Base-by-base conservation (phyloP, 306 rosid genomes). In the Prunus kanzakura region DNA sequence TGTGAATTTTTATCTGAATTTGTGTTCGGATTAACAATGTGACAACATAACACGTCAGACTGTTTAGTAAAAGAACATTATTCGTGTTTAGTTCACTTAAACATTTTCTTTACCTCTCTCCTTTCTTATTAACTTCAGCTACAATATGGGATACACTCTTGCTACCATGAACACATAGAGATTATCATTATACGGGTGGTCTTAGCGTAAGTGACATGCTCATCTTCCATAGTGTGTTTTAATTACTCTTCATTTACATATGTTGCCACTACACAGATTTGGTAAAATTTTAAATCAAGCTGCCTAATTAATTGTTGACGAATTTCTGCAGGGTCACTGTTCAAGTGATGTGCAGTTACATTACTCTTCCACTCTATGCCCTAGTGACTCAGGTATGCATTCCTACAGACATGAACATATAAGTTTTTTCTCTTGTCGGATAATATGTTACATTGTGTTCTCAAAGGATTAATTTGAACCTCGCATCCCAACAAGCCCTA, bases 311-410 rank as follows among this genome's bases (percentile, higher is more conserved):
- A 22, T 22, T 67, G 18, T 66, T 71, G 54, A 32, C 67, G 38
- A 67, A 77, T 69, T 57, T 54, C 19, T 76, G 41, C 70, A 89
- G 93, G 77, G 78, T 89, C 45, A 78, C 57, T 1, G 93, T 89
- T 49, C 93, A 89, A 85, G 82, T 89, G n/a, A 55, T 84, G 70
- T 89, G 93, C 82, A 81, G 93, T 60, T 89, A 84, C 73, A 79
- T 83, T 67, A 89, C 89, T 75, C 88, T 89, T 56, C 93, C 93
- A 45, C 91, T 89, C 22, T 87, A 89, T 68, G 93, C 91, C 74
- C 91, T 87, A 23, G 93, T 87, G 30, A 86, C 91, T 15, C 93
- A 89, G 93, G 93, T 83, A 77, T 19, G 8, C 12, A 11, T 47
- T n/a, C 12, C 51, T 10, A 65, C 4, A 27, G 16, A 41, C 15